A percentile compares a stretch with the other conserved stretches of the same genome.
These are phyloP conservation scores for Phtheirospermum japonicum DNA, from an alignment of 257 asterid genomes.

Conservation along the genomic window DNA sequence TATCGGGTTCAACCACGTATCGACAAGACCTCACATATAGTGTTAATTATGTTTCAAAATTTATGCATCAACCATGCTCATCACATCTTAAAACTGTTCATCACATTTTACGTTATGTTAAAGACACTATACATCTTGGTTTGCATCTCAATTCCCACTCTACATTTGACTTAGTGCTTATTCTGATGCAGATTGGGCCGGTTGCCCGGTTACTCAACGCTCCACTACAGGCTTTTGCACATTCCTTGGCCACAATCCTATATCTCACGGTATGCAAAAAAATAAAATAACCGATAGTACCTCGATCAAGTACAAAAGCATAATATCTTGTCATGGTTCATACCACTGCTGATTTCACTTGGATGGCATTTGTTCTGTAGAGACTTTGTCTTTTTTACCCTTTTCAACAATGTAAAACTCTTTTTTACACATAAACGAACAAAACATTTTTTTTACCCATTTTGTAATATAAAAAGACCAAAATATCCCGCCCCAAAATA, in stretches of 20 bases:
- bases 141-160: background rate
- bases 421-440: no score
- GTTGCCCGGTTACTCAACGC: no score
- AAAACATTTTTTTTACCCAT: no score
- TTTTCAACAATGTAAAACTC: no score
- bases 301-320: background rate
- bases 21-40: background rate
- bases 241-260: no score
- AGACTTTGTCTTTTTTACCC: no score
- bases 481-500: no score
- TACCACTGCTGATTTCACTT: background rate
- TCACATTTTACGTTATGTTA: background rate
- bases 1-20: no score
- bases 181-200: constrained; percentile 22
- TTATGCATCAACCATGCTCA: background rate
- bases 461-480: no score
- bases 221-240: no score
- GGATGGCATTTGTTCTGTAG: background rate
- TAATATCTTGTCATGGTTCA: constrained; percentile 1
- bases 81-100: background rate
- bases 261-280: constrained; percentile 8
- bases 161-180: background rate
- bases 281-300: background rate
- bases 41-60: background rate
- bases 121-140: background rate